These are phyloP conservation scores for Cerrena zonata DNA, from an alignment of 1,284 basidiomycete genomes.

Conservation along the genomic window DNA sequence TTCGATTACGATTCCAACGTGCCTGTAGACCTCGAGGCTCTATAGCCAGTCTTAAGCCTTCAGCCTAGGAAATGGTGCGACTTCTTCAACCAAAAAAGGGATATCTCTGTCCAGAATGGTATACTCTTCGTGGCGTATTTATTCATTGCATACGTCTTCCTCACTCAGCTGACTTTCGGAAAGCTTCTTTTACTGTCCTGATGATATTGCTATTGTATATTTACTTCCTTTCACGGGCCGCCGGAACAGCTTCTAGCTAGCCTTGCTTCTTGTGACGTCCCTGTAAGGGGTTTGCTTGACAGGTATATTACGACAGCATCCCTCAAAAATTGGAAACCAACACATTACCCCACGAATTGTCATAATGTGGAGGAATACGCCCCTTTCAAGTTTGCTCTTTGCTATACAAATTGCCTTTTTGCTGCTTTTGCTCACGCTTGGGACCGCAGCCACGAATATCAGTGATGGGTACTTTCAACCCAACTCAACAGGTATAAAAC, in stretches of 20 bases:
- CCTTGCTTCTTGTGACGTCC: neutral
- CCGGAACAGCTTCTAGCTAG: neutral
- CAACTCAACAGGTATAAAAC: conserved; percentile 34
- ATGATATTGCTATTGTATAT: neutral
- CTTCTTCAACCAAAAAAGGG: too few species aligned
- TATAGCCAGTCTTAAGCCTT: too few species aligned
- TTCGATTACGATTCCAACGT: too few species aligned
- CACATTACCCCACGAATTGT: neutral
- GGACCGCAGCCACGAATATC: neutral
- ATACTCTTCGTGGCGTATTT: neutral
- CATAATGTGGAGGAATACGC: neutral
- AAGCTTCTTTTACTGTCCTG: neutral
- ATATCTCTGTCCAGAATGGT: too few species aligned
- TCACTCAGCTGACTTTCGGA: neutral
- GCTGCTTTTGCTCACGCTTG: neutral
- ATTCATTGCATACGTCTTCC: neutral
- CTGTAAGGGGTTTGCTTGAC: neutral
- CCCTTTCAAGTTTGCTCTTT: neutral
- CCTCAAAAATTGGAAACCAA: neutral
- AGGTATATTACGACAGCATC: neutral
- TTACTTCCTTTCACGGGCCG: neutral
- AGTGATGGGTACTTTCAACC: conserved; percentile 13
- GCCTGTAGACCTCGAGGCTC: too few species aligned
- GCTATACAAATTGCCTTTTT: neutral
- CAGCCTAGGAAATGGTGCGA: too few species aligned